Percentiles rank a stretch among this genome's conserved stretches.
These are phyloP conservation scores for Sequoia sempervirens DNA, from an alignment of 75 land plant species.

Conservation along the genomic window DNA sequence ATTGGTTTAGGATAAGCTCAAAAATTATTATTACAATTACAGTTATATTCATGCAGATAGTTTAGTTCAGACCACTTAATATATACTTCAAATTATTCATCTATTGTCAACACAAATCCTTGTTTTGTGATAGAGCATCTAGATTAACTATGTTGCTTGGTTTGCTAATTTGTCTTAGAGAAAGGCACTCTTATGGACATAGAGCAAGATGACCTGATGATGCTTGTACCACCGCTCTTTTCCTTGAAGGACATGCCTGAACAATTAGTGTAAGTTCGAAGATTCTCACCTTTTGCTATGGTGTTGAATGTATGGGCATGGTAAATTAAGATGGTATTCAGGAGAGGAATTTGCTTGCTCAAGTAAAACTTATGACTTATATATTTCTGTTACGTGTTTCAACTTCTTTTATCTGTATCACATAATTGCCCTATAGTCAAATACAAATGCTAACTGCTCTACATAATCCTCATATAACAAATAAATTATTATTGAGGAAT, in stretches of 20 bases:
- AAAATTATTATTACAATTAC: not conserved
- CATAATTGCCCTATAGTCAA: not conserved
- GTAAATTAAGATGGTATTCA: not conserved
- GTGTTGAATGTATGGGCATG: slow-evolving; percentile 3
- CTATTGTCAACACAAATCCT: not conserved
- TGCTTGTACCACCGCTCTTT: slow-evolving; percentile 80
- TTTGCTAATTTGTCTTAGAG: slow-evolving; percentile 20
- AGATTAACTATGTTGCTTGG: not conserved
- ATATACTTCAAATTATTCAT: not conserved
- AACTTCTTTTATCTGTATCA: not conserved
- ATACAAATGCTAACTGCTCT: not conserved
- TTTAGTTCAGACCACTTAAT: not conserved
- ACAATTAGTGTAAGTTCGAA: slow-evolving; percentile 65
- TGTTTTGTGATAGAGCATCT: too few relatives aligned
- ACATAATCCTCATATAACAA: not conserved
- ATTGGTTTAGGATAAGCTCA: not conserved
- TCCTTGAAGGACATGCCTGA: slow-evolving; percentile 82
- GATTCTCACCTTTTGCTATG: not conserved
- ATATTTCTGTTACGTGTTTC: not conserved
- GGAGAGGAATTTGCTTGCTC: not conserved
- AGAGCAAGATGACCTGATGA: slow-evolving; percentile 75
- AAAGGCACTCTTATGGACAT: slow-evolving; percentile 48
- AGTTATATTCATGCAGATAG: not conserved
- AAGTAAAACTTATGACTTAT: not conserved
- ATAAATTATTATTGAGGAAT: not conserved